Evolutionary conservation across 23 red algal genomes (phyloP), one percentile per base, ranked within the genome.

Genomic region (Gracilaria gracilis): DNA sequence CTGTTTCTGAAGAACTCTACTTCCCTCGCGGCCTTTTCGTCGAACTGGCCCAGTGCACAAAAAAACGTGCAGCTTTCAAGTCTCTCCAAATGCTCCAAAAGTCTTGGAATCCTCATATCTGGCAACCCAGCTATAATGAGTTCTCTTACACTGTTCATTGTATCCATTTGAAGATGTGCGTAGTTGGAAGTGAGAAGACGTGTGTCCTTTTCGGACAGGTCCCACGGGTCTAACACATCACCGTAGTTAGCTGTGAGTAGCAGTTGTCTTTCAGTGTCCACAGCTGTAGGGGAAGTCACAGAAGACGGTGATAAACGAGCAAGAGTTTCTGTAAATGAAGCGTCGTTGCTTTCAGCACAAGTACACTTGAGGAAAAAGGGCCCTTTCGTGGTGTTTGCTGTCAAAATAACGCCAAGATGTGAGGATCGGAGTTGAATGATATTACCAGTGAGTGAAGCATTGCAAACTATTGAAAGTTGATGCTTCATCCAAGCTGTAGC

Each of bases 161-260:
- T 31, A 64, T 64, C 59, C 21, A 64, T 64, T 31, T 64, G 59
- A 64, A 64, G 21, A 7, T 64, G 59, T 27, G 59, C 59, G 59
- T 64, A 64, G 28, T 31, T 27, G 59, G 59, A 64, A 64, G 59
- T 64, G 21, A 64, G 59, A 64, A n/a, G 28, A 64, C 59, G 28
- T 31, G 4, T n/a, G 8, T 64, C 59, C 4, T 64, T 31, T 64
- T n/a, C 59, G 28, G 8, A 64, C 21, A 64, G 28, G 59, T 64
- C 59, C n/a, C 21, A 64, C n/a, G 59, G 59, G 44, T 64, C 28
- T 31, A 76, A 76, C 20, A 76, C 33, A 11, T 76, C 37, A 46
- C 71, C 71, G 35, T 76, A 76, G 71, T 76, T 34, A 76, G 37
- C 71, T n/a, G 71, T 76, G 71, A 76, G 36, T 49, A 76, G 23